Evolutionary conservation across 495 filamentous ascomycete genomes (phyloP), one percentile per base, ranked within the genome.

Genomic region (Penicillium longicatenatum): DNA sequence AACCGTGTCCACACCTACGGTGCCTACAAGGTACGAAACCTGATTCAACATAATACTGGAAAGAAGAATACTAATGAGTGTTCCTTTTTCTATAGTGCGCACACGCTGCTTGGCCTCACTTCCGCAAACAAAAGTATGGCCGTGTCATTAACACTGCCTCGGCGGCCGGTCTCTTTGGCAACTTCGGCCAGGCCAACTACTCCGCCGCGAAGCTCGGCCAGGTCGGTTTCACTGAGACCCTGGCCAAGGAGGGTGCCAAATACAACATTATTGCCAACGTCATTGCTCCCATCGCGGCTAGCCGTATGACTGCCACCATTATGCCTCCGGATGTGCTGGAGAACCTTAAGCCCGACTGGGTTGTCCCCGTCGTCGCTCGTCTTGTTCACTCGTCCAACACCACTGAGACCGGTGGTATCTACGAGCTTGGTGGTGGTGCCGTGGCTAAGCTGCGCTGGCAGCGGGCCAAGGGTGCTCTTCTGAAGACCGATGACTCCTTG

Each of bases 181-280:
- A 81, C 79, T 98, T 98, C 70, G 94, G 94, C 55, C 94, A 98
- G 80, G 81, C 87, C 76, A 98, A 98, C 77, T 98, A 98, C 77
- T 96, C 95, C 14, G 93, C 94, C 54, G 94, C 94, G 62, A 98
- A 98, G 81, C 82, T 98, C 50, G 89, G 90, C 57, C 89, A 94
- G 84, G 93, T 98, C 55, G 94, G 92, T 59, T 98, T 98, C 80
- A 97, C 94, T 19, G 94, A 98, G 83, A 96, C 94, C 4, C 85
- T 98, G 57, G 94, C 95, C 51, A 98, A 97, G 80, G 94, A 98
- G 79, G 94, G 94, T 59, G 82, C 86, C 64, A 98, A 98, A 75
- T 98, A 98, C 80, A 98, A 98, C 84, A 98, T 98, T 63, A 76
- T 97, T 67, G 84, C 84, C 79, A 98, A 98, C 73, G 90, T 89